Percentiles rank a stretch among this genome's conserved stretches.
Evolutionary conservation across 2,329 filamentous ascomycete genomes (phyloP).

Genomic region (Bipolaris bicolor): DNA sequence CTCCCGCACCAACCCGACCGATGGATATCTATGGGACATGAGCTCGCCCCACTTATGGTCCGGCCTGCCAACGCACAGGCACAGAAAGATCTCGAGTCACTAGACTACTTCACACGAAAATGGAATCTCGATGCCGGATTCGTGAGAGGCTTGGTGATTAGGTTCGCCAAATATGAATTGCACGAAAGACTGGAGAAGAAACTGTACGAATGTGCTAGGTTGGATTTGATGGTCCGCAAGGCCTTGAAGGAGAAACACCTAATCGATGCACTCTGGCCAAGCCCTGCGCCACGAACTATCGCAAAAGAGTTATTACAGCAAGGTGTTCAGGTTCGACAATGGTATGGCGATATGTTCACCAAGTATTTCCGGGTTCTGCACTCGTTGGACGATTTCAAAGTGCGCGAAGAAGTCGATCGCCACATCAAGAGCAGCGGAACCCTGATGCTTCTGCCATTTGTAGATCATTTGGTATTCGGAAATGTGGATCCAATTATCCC

Average conservation of each 20-base stretch:
- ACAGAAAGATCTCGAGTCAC: slow-evolving; percentile 45
- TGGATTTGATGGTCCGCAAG: slow-evolving; percentile 47
- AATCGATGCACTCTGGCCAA: slow-evolving; percentile 46
- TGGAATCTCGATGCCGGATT: slow-evolving; percentile 43
- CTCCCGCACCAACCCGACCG: slow-evolving; percentile 37
- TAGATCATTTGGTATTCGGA: slow-evolving; percentile 44
- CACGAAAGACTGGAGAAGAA: slow-evolving; percentile 48
- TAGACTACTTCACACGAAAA: slow-evolving; percentile 42
- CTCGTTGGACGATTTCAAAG: slow-evolving; percentile 39
- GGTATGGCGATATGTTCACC: slow-evolving; percentile 49
- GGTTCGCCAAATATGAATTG: slow-evolving; percentile 44
- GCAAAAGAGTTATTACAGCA: slow-evolving; percentile 39
- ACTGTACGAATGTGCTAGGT: slow-evolving; percentile 39
- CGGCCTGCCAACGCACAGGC: slow-evolving; percentile 47
- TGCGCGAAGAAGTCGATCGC: slow-evolving; percentile 41
- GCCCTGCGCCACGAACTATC: slow-evolving; percentile 36
- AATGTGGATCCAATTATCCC: slow-evolving; percentile 43
- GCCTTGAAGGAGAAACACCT: slow-evolving; percentile 48
- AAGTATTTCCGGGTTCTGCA: slow-evolving; percentile 45
- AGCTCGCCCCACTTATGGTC: slow-evolving; percentile 35
- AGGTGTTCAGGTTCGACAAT: slow-evolving; percentile 42
- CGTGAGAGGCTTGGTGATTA: slow-evolving; percentile 39
- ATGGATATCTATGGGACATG: slow-evolving; percentile 45
- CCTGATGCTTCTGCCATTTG: slow-evolving; percentile 45
- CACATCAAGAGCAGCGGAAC: slow-evolving; percentile 39